Base-by-base conservation (phyloP, 148 eudicot genomes). In the Heliosperma pusillum region DNA sequence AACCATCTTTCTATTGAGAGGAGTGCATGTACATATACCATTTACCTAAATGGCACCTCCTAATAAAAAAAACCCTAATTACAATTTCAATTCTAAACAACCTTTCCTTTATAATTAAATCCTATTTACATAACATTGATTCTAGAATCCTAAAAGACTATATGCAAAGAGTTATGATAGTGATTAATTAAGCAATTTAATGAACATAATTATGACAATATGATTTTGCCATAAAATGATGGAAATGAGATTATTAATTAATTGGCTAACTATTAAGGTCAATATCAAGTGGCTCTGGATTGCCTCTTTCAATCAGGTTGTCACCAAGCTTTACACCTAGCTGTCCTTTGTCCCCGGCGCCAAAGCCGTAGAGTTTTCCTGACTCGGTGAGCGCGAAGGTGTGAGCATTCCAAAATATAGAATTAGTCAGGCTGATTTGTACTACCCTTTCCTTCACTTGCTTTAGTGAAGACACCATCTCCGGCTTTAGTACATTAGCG, bases 271-370 rank as follows among this genome's bases (percentile, higher is more conserved):
- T 81, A 80, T 80, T 76, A 77, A 94, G 98, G 81, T 89, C 88
- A 29, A 94, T 45, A 24, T 89, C 82, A 50, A 94, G 89, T 16
- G 59, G 81, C 75, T 81, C 91, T 0, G 95, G 98, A 22, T 58
- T 84, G 8, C 85, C 85, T 80, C 91, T 83, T 70, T 88, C 89
- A 1, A 85, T 74, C 77, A 85, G 89, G 79, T 90, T 84, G 12
- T 79, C 93, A 6, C 67, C 78, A 16, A 89, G 97, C 83, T 88
- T 89, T 4, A 89, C 79, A 21, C 98, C 97, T 0, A 94, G 86
- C 84, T 94, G 98, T 8, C 97, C 98, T 78, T 88, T 87, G 78
- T 89, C 95, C 10, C 97, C 98, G 0, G 96, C 84, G 2, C 98
- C 98, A 74, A 94, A 91, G 2, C 96, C 90, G 69, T 86, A 94